These are phyloP conservation scores for Cytospora chrysosperma DNA, from an alignment of 2,329 filamentous ascomycete species.

Conservation along the genomic window DNA sequence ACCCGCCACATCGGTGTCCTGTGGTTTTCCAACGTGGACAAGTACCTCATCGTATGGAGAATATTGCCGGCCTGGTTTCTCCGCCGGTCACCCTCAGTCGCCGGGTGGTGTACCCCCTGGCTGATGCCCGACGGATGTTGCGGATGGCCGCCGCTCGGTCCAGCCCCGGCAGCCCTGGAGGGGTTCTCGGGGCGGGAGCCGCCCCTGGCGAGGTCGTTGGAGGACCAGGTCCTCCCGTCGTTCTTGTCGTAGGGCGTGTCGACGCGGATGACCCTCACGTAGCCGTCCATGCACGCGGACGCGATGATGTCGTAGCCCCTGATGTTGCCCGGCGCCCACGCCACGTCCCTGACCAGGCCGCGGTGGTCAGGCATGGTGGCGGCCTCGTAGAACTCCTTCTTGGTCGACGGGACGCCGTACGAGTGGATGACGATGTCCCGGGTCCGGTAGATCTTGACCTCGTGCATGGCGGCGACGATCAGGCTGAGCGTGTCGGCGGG, in stretches of 20 bases:
- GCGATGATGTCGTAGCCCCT: slow-evolving; percentile 87
- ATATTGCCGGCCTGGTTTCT: slow-evolving; percentile 64
- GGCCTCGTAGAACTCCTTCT: slow-evolving; percentile 81
- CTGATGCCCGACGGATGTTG: slow-evolving; percentile 49
- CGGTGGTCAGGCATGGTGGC: slow-evolving; percentile 72
- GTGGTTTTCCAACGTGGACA: slow-evolving; percentile 66
- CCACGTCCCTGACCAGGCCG: slow-evolving; percentile 79
- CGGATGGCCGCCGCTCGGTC: slow-evolving; percentile 25
- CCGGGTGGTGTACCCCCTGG: slow-evolving; percentile 53
- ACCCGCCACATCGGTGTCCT: slow-evolving; percentile 74
- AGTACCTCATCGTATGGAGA: slow-evolving; percentile 60
- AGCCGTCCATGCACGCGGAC: slow-evolving; percentile 89
- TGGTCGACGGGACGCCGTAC: slow-evolving; percentile 54
- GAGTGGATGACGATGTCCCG: slow-evolving; percentile 54
- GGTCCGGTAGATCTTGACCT: slow-evolving; percentile 80
- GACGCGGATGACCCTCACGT: slow-evolving; percentile 82
- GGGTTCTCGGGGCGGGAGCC: slow-evolving; percentile 25
- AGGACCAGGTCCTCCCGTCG: slow-evolving; percentile 52
- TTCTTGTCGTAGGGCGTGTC: slow-evolving; percentile 54
- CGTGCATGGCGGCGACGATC: slow-evolving; percentile 82
- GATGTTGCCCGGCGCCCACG: slow-evolving; percentile 91
- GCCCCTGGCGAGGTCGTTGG: slow-evolving; percentile 43
- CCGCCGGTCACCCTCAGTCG: slow-evolving; percentile 47
- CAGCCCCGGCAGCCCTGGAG: slow-evolving; percentile 8
- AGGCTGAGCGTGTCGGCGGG: slow-evolving; percentile 75